Conservation (phyloP, 2,329 filamentous ascomycete species). For the Penicillium sp. region DNA sequence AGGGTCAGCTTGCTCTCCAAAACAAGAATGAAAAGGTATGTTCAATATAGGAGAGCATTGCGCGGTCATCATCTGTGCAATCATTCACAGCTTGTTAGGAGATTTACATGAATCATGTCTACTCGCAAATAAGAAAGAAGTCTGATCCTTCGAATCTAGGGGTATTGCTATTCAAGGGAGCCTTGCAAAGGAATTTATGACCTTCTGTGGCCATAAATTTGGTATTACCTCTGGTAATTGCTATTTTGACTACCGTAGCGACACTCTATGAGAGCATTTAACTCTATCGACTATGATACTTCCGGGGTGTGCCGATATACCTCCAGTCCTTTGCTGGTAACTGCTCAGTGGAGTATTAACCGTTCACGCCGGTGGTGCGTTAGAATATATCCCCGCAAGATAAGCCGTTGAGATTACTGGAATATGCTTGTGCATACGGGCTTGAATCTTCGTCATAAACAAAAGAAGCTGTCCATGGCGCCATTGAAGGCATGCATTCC, state of each 20-base stretch:
- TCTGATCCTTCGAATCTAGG: background rate
- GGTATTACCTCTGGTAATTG: conserved; percentile 3
- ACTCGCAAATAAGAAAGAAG: too few species aligned
- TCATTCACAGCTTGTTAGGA: background rate
- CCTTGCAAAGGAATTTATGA: background rate
- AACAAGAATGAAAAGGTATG: background rate
- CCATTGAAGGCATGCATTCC: background rate
- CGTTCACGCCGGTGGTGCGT: background rate
- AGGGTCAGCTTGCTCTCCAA: background rate
- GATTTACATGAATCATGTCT: background rate
- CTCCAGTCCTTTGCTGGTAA: background rate
- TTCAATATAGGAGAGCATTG: background rate
- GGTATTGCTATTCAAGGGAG: background rate
- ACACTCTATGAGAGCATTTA: background rate
- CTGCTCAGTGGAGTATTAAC: background rate
- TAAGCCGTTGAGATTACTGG: background rate
- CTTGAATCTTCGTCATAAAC: background rate
- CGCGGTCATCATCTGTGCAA: background rate
- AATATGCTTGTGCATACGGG: background rate
- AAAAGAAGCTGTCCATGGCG: background rate
- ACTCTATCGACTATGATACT: background rate
- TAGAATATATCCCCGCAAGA: background rate
- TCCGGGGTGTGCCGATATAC: background rate
- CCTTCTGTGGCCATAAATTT: background rate
- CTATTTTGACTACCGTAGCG: conserved; percentile 10